Base-by-base conservation (phyloP, 2,329 filamentous ascomycete genomes). In the Ceratocystis destructans region DNA sequence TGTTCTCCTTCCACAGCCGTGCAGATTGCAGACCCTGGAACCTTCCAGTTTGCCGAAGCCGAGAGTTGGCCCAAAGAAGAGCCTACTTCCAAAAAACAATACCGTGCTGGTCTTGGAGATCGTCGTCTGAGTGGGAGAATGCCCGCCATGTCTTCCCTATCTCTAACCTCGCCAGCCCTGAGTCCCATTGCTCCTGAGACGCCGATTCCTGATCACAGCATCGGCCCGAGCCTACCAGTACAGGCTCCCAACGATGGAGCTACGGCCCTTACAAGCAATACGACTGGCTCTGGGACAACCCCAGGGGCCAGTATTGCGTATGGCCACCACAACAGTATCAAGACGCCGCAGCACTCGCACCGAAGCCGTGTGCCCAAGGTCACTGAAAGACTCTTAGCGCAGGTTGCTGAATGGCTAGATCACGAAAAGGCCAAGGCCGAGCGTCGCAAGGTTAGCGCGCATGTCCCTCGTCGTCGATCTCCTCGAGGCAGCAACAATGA, bases 361-460 rank as follows among this genome's bases (percentile, higher is more conserved):
- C 63, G 63, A 10, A 64, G 64, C 37, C 57, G 66, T 25, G 63
- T 65, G 5, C 63, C 66, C 48, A 68, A 65, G 59, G 61, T 55
- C 31, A 79, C 79, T 64, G 79, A 85, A 70, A 82, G 80, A 69
- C 75, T 95, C 6, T 76, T 94, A 33, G 80, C 85, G 22, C 89
- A 95, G 72, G 85, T 96, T 15, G 81, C 83, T 31, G 85, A 89
- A 70, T 97, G 93, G 93, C 77, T 96, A 48, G 85, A 92, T 71
- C 83, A 87, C 62, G 91, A 96, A 76, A 88, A 87, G 72, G 76
- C 79, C 41, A 84, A 85, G 71, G 80, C 82, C 48, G 75, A 79
- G 8, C 79, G 80, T 63, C 84, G 80, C 72, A 80, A 72, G 70
- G 79, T 76, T 74, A 71, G 78, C 74, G 73, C 73, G 48, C 70